Percentiles rank a stretch among this genome's conserved stretches.
These are phyloP conservation scores for Hortiboletus campestris DNA, from an alignment of 768 basidiomycete genomes.

Conservation along the genomic window DNA sequence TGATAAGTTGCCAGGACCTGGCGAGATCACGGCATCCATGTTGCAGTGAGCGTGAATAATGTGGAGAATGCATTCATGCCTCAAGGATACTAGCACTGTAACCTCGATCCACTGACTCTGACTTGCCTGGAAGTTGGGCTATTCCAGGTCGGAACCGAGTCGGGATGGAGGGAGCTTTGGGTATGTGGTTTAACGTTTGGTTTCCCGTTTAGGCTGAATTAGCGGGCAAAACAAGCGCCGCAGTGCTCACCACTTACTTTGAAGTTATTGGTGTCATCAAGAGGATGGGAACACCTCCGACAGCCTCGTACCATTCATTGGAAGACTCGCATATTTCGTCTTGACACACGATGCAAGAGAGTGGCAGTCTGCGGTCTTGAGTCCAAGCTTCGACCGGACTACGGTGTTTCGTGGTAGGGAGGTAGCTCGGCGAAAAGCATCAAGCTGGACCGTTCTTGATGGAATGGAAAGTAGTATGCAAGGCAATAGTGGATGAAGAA, in stretches of 20 bases:
- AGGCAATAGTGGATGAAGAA: neutral
- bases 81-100: conserved; percentile 48
- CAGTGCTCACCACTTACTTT: conserved; percentile 47
- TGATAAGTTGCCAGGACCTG: conserved; percentile 48
- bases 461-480: conserved; percentile 6
- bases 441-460: conserved; percentile 17
- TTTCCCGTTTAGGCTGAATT: neutral
- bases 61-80: conserved; percentile 69
- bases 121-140: conserved; percentile 57
- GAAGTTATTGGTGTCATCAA: conserved; percentile 43
- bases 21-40: conserved; percentile 42
- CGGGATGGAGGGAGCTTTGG: conserved; percentile 45
- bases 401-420: conserved; percentile 16
- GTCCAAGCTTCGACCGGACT: conserved; percentile 37
- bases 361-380: conserved; percentile 47
- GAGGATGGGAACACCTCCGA: neutral
- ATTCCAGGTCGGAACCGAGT: conserved; percentile 54
- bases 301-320: conserved; percentile 37
- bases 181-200: conserved; percentile 34
- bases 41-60: conserved; percentile 63
- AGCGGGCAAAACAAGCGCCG: conserved; percentile 34
- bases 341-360: conserved; percentile 49
- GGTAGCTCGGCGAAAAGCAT: conserved; percentile 17
- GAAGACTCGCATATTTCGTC: conserved; percentile 56
- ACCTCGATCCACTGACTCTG: conserved; percentile 55